phyloP scores from a whole-genome alignment of 1,284 basidiomycete genomes.

The Tilletia indica region DNA sequence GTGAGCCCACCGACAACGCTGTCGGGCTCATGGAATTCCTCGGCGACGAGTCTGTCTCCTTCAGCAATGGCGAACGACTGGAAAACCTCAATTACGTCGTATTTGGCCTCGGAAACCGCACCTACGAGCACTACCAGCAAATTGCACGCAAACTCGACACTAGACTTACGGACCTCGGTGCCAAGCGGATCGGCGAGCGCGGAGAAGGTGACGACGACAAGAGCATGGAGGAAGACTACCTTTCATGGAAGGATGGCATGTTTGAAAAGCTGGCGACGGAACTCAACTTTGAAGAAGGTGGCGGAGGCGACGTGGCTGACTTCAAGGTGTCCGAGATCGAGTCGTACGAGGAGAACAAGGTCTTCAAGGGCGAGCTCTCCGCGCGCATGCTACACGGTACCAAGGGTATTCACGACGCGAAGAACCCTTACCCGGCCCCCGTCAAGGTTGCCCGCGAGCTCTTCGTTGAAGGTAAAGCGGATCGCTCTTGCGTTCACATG shows the following conservation, averaged over 20 bases:
- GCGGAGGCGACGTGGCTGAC: constrained; percentile 90
- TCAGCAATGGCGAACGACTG: constrained; percentile 76
- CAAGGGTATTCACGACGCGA: constrained; percentile 90
- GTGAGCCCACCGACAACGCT: constrained; percentile 98
- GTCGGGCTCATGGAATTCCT: constrained; percentile 89
- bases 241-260: constrained; percentile 99
- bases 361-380: constrained; percentile 54
- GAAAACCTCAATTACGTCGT: constrained; percentile 90
- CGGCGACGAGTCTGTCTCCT: constrained; percentile 79
- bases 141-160: constrained; percentile 79
- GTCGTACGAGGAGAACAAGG: constrained; percentile 38
- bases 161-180: constrained; percentile 76
- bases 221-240: constrained; percentile 98
- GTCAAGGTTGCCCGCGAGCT: constrained; percentile 77
- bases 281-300: constrained; percentile 89
- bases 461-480: constrained; percentile 67
- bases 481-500: constrained; percentile 91
- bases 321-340: constrained; percentile 81
- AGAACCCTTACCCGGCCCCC: constrained; percentile 91
- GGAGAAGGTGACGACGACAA: constrained; percentile 99
- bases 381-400: constrained; percentile 76
- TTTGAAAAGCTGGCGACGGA: constrained; percentile 79
- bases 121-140: constrained; percentile 77
- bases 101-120: constrained; percentile 91
- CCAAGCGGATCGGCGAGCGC: constrained; percentile 77